Evolutionary conservation across 257 asterid species (phyloP).

Genomic region (Penstemon eatonii): DNA sequence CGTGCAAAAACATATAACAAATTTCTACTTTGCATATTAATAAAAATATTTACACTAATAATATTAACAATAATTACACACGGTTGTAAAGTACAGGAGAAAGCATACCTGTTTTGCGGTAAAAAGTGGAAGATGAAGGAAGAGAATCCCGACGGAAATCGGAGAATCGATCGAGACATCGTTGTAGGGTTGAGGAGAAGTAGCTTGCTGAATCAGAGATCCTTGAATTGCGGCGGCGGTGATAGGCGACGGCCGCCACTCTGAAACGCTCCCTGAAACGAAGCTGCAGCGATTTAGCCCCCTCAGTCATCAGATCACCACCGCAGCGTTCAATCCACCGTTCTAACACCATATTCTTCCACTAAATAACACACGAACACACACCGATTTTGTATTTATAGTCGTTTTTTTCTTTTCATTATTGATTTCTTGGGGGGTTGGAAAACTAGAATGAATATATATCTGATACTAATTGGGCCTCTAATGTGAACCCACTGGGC

Average conservation of each 20-base stretch:
- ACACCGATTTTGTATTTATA: background rate
- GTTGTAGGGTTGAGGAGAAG: constrained; percentile 53
- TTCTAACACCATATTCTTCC: constrained; percentile 51
- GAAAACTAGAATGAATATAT: no score
- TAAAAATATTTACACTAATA: background rate
- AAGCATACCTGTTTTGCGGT: constrained; percentile 66
- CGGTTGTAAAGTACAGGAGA: background rate
- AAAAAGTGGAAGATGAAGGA: constrained; percentile 64
- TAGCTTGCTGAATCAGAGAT: constrained; percentile 39
- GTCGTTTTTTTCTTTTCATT: no score
- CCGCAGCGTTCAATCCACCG: constrained; percentile 65
- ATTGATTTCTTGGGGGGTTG: no score
- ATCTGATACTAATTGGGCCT: no score
- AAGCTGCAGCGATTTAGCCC: constrained; percentile 70
- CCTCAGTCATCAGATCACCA: constrained; percentile 71
- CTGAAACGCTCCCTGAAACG: constrained; percentile 72
- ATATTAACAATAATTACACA: background rate
- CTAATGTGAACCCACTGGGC: no score
- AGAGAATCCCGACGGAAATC: constrained; percentile 68
- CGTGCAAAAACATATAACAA: background rate
- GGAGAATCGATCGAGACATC: constrained; percentile 66
- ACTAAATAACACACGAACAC: constrained; percentile 5
- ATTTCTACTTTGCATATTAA: background rate
- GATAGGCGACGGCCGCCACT: constrained; percentile 71
- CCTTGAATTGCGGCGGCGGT: constrained; percentile 46